Conservation (phyloP, 1,284 basidiomycete genomes). For the Tremellales sp. region DNA sequence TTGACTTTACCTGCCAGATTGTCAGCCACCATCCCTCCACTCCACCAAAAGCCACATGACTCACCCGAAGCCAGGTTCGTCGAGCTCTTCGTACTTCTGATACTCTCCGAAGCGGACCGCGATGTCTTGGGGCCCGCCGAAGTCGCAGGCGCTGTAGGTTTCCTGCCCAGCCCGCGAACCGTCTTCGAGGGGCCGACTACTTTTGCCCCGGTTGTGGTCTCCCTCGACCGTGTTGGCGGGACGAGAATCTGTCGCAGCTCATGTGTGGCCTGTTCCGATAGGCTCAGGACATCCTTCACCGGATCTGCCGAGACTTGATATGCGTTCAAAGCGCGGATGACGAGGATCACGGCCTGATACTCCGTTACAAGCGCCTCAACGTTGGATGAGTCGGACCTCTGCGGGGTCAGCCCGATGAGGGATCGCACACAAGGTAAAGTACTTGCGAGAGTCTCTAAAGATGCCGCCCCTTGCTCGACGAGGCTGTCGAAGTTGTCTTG, state of each 20-base stretch:
- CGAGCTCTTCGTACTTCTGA: too few relatives aligned
- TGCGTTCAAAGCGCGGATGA: constrained; percentile 24
- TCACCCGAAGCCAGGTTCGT: too few relatives aligned
- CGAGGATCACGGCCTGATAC: constrained; percentile 17
- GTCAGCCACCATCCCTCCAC: neutral
- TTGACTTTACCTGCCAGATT: neutral
- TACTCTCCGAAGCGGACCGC: too few relatives aligned
- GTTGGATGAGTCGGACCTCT: neutral
- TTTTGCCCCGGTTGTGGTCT: too few relatives aligned
- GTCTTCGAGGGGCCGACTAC: too few relatives aligned
- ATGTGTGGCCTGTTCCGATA: constrained; percentile 17
- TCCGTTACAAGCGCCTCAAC: constrained; percentile 11
- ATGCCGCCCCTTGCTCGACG: neutral
- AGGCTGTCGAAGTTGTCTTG: neutral
- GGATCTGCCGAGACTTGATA: constrained; percentile 26
- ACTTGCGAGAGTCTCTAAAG: neutral
- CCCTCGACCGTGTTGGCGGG: constrained; percentile 17
- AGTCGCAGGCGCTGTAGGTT: too few relatives aligned
- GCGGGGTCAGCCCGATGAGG: neutral
- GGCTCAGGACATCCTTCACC: constrained; percentile 8
- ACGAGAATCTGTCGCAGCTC: constrained; percentile 22
- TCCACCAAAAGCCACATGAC: too few relatives aligned
- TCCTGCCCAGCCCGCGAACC: too few relatives aligned
- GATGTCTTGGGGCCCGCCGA: too few relatives aligned
- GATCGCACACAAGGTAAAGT: too few relatives aligned